Base-by-base conservation (phyloP, 2,329 filamentous ascomycete genomes). In the Coniochaeta sp. region DNA sequence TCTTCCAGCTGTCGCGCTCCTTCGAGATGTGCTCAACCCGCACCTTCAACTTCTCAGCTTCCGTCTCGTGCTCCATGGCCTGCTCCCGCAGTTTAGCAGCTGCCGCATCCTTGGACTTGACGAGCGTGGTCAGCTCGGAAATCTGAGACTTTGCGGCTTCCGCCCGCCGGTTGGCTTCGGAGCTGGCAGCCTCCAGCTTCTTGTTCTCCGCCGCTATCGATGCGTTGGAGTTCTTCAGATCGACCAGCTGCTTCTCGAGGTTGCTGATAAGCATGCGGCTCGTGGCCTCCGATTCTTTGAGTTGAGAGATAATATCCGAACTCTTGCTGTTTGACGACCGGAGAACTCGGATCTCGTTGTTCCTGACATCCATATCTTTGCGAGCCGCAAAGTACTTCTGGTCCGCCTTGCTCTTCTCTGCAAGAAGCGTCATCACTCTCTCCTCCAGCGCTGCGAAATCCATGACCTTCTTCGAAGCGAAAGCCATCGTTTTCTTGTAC, bases 341-440 rank as follows among this genome's bases (percentile, higher is more conserved):
- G 53, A 96, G 73, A 3, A 85, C 81, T 59, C 88, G 80, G 46
- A 95, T 85, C 69, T 97, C 92, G 53, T 81, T 78, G 53, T 91
- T 86, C 49, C 90, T 81, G 42, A 87, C 85, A 63, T 97, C 92
- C 63, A 92, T 95, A 59, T 91, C 87, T 66, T 96, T 96, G 77
- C 95, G 91, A 8, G 91, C 90, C 1, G 89, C 89, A 67, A 97
- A 97, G 66, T 95, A 99, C 69, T 97, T 97, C 64, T 97, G 92
- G 63, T 99, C 94, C 1, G 92, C 92, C 69, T 96, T 97, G 57
- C 86, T 85, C 73, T 99, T 99, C 69, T 99, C 91, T 0, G 90
- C 89, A 35, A 82, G 82, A 18, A 95, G 72, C 22, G 87, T 76
- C 16, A 82, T 73, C 32, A 92, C 75, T 56, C 86, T 87, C 52